Conservation (phyloP, 768 basidiomycete genomes). For the Tulasnella sp. region DNA sequence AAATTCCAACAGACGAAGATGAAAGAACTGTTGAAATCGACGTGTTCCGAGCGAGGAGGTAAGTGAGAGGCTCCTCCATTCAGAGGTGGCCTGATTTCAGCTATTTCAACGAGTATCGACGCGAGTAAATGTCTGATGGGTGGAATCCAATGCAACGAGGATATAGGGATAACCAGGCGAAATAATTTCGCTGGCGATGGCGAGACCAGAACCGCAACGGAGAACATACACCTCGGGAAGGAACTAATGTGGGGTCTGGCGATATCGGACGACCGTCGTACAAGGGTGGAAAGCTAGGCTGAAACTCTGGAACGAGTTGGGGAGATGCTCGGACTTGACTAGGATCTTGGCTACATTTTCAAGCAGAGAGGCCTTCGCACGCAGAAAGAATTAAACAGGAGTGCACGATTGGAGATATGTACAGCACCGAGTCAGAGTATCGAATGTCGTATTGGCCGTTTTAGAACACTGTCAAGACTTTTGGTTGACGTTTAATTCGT, state of each 20-base stretch:
- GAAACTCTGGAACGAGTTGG: not conserved
- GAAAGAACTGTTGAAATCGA: constrained; percentile 58
- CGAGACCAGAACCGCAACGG: constrained; percentile 56
- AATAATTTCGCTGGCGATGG: constrained; percentile 52
- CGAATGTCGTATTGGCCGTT: not conserved
- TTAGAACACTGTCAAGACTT: constrained; percentile 22
- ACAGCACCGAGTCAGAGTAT: not conserved
- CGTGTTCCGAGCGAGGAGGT: constrained; percentile 49
- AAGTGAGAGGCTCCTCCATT: too few species aligned
- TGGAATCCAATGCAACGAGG: constrained; percentile 45
- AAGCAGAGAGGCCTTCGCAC: too few species aligned
- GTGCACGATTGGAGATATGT: not conserved
- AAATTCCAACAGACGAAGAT: constrained; percentile 20
- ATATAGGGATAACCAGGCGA: constrained; percentile 69
- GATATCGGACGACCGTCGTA: not conserved
- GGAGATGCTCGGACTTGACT: not conserved
- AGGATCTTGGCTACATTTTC: not conserved
- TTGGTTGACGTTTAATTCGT: constrained; percentile 26
- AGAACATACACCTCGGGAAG: constrained; percentile 52
- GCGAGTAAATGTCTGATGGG: constrained; percentile 52
- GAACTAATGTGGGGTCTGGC: not conserved
- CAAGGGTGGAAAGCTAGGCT: not conserved
- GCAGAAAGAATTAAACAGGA: not conserved
- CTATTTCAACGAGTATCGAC: constrained; percentile 48
- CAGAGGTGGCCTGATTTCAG: constrained; percentile 35